phyloP scores from a whole-genome alignment of 192 early-diverging fungal species.

The Cetraspora pellucida region DNA sequence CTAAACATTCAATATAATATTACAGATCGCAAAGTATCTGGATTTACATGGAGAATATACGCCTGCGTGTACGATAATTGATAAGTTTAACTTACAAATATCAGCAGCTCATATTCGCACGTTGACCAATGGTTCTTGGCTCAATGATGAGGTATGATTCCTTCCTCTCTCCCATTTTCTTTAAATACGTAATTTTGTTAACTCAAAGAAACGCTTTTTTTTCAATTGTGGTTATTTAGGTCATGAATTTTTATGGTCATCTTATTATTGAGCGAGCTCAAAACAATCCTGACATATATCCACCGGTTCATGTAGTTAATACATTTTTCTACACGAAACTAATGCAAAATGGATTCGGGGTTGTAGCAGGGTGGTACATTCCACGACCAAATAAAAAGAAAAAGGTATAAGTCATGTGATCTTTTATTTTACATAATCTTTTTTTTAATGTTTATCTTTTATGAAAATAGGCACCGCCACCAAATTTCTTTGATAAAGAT shows the following conservation, averaged over 20 bases:
- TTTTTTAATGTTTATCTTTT: background rate
- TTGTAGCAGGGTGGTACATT: background rate
- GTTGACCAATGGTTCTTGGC: background rate
- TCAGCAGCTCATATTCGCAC: background rate
- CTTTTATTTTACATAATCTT: background rate
- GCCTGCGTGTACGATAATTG: background rate
- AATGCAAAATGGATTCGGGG: background rate
- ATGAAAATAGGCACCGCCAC: background rate
- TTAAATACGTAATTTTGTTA: background rate
- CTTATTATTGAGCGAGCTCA: background rate
- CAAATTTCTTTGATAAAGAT: background rate
- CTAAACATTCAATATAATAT: background rate
- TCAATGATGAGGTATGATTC: background rate
- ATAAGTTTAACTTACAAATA: background rate
- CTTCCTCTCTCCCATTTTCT: background rate
- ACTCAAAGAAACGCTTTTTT: background rate
- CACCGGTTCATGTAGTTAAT: background rate
- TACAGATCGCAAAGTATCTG: background rate
- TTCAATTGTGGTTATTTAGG: background rate
- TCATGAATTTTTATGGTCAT: background rate
- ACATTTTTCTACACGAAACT: background rate
- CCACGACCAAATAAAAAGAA: background rate
- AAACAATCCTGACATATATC: background rate
- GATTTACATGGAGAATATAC: background rate
- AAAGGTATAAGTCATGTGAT: background rate